phyloP scores from a whole-genome alignment of 2,329 filamentous ascomycete species.

The Talaromyces sp. region DNA sequence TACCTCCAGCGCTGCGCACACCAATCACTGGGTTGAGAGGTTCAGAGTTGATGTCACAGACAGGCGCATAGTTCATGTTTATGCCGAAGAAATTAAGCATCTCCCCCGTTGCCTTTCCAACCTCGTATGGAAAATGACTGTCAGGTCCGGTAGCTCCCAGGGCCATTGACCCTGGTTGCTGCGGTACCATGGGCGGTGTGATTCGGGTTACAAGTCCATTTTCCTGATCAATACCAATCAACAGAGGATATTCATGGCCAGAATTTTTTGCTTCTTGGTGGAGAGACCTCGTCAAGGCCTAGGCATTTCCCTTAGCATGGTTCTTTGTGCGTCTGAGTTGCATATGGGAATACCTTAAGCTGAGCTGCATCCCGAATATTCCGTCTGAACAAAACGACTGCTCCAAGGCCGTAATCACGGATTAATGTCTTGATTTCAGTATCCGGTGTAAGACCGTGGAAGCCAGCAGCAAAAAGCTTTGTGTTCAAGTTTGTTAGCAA shows the following conservation, averaged over 20 bases:
- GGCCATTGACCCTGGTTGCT: slow-evolving; percentile 41
- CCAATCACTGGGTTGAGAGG: slow-evolving; percentile 41
- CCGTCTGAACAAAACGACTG: slow-evolving; percentile 37
- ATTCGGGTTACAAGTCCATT: slow-evolving; percentile 41
- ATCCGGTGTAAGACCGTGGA: slow-evolving; percentile 33
- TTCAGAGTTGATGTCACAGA: slow-evolving; percentile 41
- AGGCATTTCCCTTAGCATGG: slow-evolving; percentile 11
- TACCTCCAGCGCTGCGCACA: slow-evolving; percentile 37
- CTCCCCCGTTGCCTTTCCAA: slow-evolving; percentile 35
- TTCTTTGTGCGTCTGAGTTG: neutral
- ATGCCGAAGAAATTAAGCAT: slow-evolving; percentile 34
- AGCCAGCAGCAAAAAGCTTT: slow-evolving; percentile 42
- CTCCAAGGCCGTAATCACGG: slow-evolving; percentile 35
- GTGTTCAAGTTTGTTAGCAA: slow-evolving; percentile 1
- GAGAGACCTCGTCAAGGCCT: slow-evolving; percentile 28
- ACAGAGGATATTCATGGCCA: slow-evolving; percentile 34
- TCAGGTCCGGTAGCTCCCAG: slow-evolving; percentile 34
- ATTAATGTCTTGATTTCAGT: slow-evolving; percentile 39
- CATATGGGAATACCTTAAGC: slow-evolving; percentile 22
- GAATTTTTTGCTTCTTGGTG: slow-evolving; percentile 35
- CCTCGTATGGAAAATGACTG: slow-evolving; percentile 27
- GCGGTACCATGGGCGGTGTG: slow-evolving; percentile 32
- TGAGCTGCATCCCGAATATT: slow-evolving; percentile 36
- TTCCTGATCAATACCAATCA: slow-evolving; percentile 43
- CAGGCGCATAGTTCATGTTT: slow-evolving; percentile 43